Conservation (phyloP, 164 flowering plant genomes). For the Magnolia officinalis region DNA sequence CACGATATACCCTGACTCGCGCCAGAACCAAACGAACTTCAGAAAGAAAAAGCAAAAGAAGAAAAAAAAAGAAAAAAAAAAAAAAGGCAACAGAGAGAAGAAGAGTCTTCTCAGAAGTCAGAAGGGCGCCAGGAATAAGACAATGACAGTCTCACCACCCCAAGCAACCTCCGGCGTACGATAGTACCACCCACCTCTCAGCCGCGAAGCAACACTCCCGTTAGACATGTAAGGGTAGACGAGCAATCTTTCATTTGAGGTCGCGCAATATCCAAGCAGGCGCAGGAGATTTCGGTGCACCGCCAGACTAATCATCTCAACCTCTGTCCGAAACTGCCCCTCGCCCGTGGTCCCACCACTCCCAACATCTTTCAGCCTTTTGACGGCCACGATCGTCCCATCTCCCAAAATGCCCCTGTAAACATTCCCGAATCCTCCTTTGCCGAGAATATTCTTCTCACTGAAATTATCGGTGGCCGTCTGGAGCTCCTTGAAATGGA, state of each 20-base stretch:
- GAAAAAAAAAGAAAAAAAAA: too few relatives aligned
- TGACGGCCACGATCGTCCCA: conserved; percentile 77
- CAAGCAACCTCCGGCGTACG: too few relatives aligned
- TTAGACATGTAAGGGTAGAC: conserved; percentile 93
- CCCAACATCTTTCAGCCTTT: conserved; percentile 63
- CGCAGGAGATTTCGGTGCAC: conserved; percentile 81
- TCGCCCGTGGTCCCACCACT: conserved; percentile 57
- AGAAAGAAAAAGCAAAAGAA: too few relatives aligned
- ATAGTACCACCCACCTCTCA: conserved; percentile 43
- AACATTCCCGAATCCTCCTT: conserved; percentile 92
- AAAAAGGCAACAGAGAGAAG: too few relatives aligned
- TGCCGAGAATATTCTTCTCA: conserved; percentile 74
- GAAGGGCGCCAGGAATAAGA: too few relatives aligned
- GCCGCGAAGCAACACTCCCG: conserved; percentile 86
- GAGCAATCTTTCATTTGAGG: conserved; percentile 63
- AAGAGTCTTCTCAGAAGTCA: too few relatives aligned
- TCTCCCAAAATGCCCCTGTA: conserved; percentile 71
- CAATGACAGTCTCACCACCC: too few relatives aligned
- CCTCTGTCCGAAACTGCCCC: conserved; percentile 70
- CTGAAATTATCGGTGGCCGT: conserved; percentile 75
- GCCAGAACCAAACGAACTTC: too few relatives aligned
- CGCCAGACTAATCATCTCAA: conserved; percentile 91
- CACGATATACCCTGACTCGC: too few relatives aligned
- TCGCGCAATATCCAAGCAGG: conserved; percentile 73
- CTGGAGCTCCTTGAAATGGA: conserved; percentile 75